Percentiles rank a stretch among this genome's conserved stretches.
These are phyloP conservation scores for Kluyveromyces sp. DNA, from an alignment of 1,139 yeast genomes.

Conservation along the genomic window DNA sequence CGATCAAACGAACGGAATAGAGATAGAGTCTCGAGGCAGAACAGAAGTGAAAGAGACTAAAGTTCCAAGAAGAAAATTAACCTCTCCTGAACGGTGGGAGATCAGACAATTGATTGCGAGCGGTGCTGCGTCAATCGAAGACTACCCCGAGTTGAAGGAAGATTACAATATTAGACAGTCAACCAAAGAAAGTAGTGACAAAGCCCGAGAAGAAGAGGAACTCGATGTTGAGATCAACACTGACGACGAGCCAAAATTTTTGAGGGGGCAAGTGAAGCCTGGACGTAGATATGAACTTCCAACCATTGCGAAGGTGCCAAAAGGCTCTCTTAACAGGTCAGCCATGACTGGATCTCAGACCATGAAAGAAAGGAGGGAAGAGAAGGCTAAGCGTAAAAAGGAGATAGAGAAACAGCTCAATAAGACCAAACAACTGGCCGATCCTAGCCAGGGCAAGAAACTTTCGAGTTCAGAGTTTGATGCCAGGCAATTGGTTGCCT, in stretches of 20 bases:
- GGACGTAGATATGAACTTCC: constrained; percentile 46
- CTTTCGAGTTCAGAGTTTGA: constrained; percentile 15
- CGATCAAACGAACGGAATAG: constrained; percentile 63
- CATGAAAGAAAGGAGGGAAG: constrained; percentile 60
- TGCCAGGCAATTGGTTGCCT: constrained; percentile 34
- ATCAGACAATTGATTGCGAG: constrained; percentile 73
- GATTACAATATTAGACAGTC: constrained; percentile 39
- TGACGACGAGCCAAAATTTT: constrained; percentile 61
- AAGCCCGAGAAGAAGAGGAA: constrained; percentile 35
- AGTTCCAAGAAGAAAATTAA: constrained; percentile 36
- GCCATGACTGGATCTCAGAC: constrained; percentile 72
- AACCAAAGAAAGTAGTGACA: constrained; percentile 3
- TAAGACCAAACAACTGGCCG: constrained; percentile 32
- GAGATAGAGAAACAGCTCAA: constrained; percentile 36
- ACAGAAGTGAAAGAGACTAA: constrained; percentile 22
- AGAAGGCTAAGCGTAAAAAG: constrained; percentile 43
- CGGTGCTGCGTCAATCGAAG: constrained; percentile 64
- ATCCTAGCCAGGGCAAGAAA: constrained; percentile 35
- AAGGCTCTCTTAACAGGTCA: constrained; percentile 69
- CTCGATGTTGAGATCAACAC: constrained; percentile 66
- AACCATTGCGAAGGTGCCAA: constrained; percentile 59
- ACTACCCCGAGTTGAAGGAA: constrained; percentile 63
- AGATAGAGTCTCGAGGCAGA: constrained; percentile 28
- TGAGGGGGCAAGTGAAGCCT: constrained; percentile 41
- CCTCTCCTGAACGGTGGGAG: constrained; percentile 92